Percentiles rank a stretch among this genome's conserved stretches.
phyloP scores from a whole-genome alignment of 2,329 filamentous ascomycete species.

The Atkinsonella texensis region DNA sequence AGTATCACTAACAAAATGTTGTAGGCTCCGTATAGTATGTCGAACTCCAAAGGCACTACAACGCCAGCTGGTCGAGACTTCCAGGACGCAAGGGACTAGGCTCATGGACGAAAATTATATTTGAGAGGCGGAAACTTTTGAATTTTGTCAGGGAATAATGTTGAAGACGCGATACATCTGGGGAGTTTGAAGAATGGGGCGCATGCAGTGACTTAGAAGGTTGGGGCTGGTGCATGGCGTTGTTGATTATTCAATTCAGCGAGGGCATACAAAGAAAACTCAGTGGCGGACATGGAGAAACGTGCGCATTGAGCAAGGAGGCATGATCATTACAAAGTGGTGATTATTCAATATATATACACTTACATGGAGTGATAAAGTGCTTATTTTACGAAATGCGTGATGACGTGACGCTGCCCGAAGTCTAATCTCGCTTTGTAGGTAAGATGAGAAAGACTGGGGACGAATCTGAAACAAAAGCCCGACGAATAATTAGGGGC shows the following conservation, averaged over 20 bases:
- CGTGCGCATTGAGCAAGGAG: too few species aligned
- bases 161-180: neutral
- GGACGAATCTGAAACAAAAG: too few species aligned
- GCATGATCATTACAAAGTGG: too few species aligned
- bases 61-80: constrained; percentile 41
- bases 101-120: neutral
- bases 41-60: constrained; percentile 47
- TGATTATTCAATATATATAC: too few species aligned
- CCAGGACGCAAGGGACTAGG: constrained; percentile 15
- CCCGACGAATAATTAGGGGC: too few species aligned
- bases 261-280: too few species aligned
- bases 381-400: too few species aligned
- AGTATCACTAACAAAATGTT: neutral
- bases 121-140: neutral
- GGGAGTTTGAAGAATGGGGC: neutral
- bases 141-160: neutral
- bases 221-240: neutral
- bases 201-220: neutral
- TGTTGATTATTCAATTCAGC: neutral
- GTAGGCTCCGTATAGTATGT: constrained; percentile 63
- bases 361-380: too few species aligned
- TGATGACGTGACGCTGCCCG: too few species aligned
- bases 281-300: too few species aligned
- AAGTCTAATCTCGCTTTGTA: too few species aligned
- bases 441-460: too few species aligned